phyloP scores from a whole-genome alignment of 495 filamentous ascomycete genomes.

The Penicillium alfredii region DNA sequence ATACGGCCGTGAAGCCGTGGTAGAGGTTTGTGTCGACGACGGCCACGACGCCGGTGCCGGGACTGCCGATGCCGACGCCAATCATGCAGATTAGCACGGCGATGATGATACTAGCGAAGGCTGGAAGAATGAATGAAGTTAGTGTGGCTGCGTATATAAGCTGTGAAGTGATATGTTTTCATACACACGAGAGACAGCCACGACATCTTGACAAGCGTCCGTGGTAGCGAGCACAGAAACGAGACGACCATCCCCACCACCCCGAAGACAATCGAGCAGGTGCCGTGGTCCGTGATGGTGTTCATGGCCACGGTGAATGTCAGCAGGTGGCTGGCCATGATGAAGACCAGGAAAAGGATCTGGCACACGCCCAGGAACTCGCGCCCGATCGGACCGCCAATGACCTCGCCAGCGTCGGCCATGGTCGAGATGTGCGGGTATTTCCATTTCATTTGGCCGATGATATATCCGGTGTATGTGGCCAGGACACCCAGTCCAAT shows the following conservation, averaged over 20 bases:
- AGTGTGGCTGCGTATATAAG: background rate
- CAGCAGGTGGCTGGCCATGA: conserved; percentile 71
- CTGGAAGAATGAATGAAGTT: conserved; percentile 37
- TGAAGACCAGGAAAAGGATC: conserved; percentile 65
- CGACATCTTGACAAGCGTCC: conserved; percentile 56
- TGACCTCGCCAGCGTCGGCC: conserved; percentile 62
- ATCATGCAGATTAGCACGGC: conserved; percentile 71
- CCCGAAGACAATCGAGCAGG: conserved; percentile 66
- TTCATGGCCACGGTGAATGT: conserved; percentile 74
- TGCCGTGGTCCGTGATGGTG: conserved; percentile 56
- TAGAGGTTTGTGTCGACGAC: conserved; percentile 26
- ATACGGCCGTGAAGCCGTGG: conserved; percentile 37
- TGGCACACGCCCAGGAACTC: conserved; percentile 59
- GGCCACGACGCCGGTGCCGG: conserved; percentile 22
- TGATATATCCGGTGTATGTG: conserved; percentile 71
- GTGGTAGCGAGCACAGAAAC: conserved; percentile 59
- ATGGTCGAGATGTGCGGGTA: conserved; percentile 69
- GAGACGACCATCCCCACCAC: conserved; percentile 60
- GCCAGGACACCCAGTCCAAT: conserved; percentile 58
- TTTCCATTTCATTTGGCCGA: conserved; percentile 69
- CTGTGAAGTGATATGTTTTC: conserved; percentile 3
- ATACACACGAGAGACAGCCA: conserved; percentile 61
- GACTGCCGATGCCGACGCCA: conserved; percentile 47
- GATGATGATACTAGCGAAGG: conserved; percentile 59
- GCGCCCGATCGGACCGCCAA: conserved; percentile 57